Conservation (phyloP, 768 basidiomycete species). For the Rhizopogon vesiculosus region DNA sequence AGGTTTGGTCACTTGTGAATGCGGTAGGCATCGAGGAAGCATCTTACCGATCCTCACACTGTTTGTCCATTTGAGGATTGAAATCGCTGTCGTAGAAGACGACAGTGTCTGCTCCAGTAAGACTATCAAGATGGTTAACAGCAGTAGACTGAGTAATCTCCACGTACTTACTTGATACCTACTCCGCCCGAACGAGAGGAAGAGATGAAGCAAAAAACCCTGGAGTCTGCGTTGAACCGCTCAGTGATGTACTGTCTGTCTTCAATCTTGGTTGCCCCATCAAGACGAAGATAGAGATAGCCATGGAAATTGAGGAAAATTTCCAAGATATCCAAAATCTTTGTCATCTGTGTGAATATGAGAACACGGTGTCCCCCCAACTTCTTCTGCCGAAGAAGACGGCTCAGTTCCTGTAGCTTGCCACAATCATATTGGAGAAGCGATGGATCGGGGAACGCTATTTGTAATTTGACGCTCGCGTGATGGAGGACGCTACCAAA, state of each 20-base stretch:
- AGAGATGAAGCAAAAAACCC: constrained; percentile 87
- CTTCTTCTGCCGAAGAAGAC: constrained; percentile 77
- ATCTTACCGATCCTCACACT: constrained; percentile 88
- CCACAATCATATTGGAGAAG: constrained; percentile 95
- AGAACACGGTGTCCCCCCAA: constrained; percentile 84
- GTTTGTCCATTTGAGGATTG: constrained; percentile 96
- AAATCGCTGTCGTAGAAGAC: constrained; percentile 98
- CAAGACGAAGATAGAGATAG: constrained; percentile 88
- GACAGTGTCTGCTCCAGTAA: constrained; percentile 91
- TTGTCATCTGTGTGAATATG: constrained; percentile 98
- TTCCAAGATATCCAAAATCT: constrained; percentile 90
- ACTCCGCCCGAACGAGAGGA: constrained; percentile 79
- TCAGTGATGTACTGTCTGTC: constrained; percentile 91
- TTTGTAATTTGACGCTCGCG: constrained; percentile 77
- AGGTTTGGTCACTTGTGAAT: neutral
- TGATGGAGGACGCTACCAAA: constrained; percentile 73
- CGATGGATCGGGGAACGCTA: constrained; percentile 89
- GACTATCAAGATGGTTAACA: constrained; percentile 33
- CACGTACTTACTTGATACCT: constrained; percentile 79
- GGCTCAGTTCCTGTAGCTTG: constrained; percentile 83
- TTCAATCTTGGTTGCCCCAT: constrained; percentile 94
- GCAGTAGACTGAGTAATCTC: constrained; percentile 13
- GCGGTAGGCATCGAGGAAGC: neutral
- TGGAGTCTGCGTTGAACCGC: constrained; percentile 73
- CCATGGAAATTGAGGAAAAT: constrained; percentile 91